Percentiles rank a stretch among this genome's conserved stretches.
phyloP scores from a whole-genome alignment of 352 stramenopile species.

The Phytophthora rubi region DNA sequence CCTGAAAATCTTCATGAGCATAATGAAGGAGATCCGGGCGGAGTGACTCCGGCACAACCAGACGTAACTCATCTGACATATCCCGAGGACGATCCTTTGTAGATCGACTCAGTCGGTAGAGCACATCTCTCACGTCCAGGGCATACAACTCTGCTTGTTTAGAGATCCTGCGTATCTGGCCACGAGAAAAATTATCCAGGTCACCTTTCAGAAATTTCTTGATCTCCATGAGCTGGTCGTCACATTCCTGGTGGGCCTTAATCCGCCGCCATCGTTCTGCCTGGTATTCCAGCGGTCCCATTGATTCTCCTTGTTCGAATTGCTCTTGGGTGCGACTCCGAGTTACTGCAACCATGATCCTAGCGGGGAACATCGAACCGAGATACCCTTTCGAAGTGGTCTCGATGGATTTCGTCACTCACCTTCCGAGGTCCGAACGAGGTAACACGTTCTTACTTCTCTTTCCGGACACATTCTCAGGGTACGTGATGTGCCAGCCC shows the following conservation, averaged over 20 bases:
- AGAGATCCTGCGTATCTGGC: background rate
- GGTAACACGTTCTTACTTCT: too few species aligned
- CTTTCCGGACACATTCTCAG: too few species aligned
- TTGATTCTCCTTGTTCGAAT: background rate
- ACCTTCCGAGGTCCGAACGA: too few species aligned
- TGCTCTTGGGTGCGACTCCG: background rate
- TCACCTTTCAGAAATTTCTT: conserved; percentile 9
- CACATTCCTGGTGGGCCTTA: background rate
- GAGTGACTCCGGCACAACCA: background rate
- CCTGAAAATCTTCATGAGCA: background rate
- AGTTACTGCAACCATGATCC: background rate
- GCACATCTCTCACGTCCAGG: background rate
- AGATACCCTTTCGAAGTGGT: conserved; percentile 15
- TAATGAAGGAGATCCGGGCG: background rate
- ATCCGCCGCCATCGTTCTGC: too few species aligned
- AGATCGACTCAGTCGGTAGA: background rate
- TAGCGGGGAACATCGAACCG: conserved; percentile 1
- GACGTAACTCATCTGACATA: background rate
- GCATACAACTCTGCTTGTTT: background rate
- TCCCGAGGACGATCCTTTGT: background rate
- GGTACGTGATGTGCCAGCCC: too few species aligned
- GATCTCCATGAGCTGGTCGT: background rate
- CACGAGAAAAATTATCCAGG: background rate
- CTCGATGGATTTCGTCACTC: background rate
- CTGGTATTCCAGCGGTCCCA: background rate